Evolutionary conservation across 805 yeast genomes (phyloP), one percentile per base, ranked within the genome.

Genomic region (Candida piceae): DNA sequence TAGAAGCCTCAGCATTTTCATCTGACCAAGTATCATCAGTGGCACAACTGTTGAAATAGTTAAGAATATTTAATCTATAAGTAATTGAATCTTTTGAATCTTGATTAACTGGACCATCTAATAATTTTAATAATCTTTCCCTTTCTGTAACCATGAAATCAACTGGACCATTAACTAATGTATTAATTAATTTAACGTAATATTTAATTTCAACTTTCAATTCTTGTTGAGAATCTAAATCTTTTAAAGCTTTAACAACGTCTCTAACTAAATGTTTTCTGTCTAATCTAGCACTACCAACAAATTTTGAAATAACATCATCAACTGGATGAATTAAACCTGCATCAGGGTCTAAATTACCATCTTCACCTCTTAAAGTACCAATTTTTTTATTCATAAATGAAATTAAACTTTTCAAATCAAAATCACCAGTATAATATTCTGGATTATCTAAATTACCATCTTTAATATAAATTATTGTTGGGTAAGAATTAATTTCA

Each of bases 51-150:
- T 47, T 42, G 46, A 66, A 61, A 25, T 57, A 50, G 34, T 50
- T 52, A 43, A 79, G 57, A 26, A 78, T 64, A 48, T 81, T 81
- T 35, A 67, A 46, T 50, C 81, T 67, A 50, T 66, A 66, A 42
- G 61, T 59, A 52, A 78, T 63, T 39, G 69, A 66, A 48, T 81
- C 88, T 15, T 61, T 56, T 27, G 73, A 67, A n/a, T 52, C 60
- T 9, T 56, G 52, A 26, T 58, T 58, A 35, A 78, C 55, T 12
- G 62, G 63, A 13, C 62, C 61, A 10, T 21, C 27, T 15, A 79
- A 41, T 19, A 79, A 58, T 18, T 58, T 60, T 8, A 54, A 48
- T 34, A 80, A 63, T 41, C 87, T 66, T 3, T 47, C 44, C 15
- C 59, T 36, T 57, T 81, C 87, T 26, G 55, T 57, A 8, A 44